A percentile compares a stretch with the other conserved stretches of the same genome.
phyloP scores from a whole-genome alignment of 139 green algal genomes.

The Dunaliella primolecta region DNA sequence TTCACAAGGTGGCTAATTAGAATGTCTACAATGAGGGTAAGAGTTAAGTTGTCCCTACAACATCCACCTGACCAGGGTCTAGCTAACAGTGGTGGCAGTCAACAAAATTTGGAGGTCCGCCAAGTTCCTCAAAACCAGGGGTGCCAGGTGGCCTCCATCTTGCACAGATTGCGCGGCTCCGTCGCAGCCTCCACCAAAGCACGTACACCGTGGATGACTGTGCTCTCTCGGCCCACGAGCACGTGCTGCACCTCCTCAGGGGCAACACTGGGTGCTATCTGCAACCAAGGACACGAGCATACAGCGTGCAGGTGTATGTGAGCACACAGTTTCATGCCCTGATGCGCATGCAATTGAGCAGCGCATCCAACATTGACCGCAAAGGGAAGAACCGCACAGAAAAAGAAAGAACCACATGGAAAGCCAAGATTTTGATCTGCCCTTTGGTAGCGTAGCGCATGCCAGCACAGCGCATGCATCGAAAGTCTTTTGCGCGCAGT shows the following conservation, averaged over 20 bases:
- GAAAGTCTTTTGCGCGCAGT: not conserved
- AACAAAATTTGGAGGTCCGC: no score
- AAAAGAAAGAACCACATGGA: not conserved
- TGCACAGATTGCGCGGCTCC: slow-evolving; percentile 73
- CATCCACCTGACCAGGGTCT: not conserved
- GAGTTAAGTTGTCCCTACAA: not conserved
- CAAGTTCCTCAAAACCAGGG: slow-evolving; percentile 71
- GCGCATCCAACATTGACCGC: not conserved
- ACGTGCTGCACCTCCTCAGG: slow-evolving; percentile 19
- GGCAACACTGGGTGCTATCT: not conserved
- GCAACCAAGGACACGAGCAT: not conserved
- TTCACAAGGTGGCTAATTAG: not conserved
- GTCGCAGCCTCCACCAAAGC: slow-evolving; percentile 78
- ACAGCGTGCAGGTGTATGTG: not conserved
- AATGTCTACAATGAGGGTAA: not conserved
- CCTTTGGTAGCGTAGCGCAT: not conserved
- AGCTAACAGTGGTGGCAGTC: not conserved
- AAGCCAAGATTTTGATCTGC: not conserved
- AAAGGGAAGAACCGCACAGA: not conserved
- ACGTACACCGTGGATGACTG: slow-evolving; percentile 61
- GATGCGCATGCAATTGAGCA: not conserved
- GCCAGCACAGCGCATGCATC: not conserved
- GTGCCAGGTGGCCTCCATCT: slow-evolving; percentile 92
- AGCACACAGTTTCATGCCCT: no score
- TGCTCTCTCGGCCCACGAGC: slow-evolving; percentile 4